Base-by-base conservation (phyloP, 768 basidiomycete species). In the Cystobasidium tubakii region DNA sequence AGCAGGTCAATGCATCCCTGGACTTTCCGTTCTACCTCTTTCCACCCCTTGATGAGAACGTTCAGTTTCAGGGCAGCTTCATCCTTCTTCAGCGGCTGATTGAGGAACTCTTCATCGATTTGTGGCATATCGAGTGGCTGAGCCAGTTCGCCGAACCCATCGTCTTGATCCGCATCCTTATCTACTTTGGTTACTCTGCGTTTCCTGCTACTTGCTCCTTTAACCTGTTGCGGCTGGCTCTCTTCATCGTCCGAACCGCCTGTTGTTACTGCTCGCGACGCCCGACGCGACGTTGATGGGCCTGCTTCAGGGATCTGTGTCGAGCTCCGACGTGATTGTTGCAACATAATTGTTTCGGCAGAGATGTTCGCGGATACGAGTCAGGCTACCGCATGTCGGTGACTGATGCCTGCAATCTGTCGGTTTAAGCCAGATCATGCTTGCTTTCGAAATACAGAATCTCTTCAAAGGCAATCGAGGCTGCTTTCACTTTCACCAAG, bases 201-300 rank as follows among this genome's bases (percentile, higher is more conserved):
- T 19, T 29, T 65, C 6, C 63, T 27, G 34, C 25, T 65, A 33
- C 63, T 21, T 46, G 42, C 21, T 53, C 21, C 13, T 33, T 34
- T 29, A 6, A 6, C n/a, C n/a, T n/a, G 46, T 17, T 4, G 46
- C 10, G 12, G 46, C 7, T 50, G 46, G 46, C 46, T 50, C 4
- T 60, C 57, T 4, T n/a, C n/a, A n/a, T 60, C 33, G 57, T 60
- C 57, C 21, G 57, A 60, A 15, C 29, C 57, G 57, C 57, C 57
- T 29, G 21, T 29, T 54, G 53, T 54, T n/a, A 60, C 27, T 15
- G 33, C 57, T 15, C 57, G 57, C 42, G 66, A 67, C 46, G 3
- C 25, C 53, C 44, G 66, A 67, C 66, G 66, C 66, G 66, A 50
- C 34, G 66, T 50, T 29, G 66, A 67, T 23, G 66, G 66, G 27